Percentiles rank a stretch among this genome's conserved stretches.
Conservation (phyloP, 805 yeast genomes). For the Cyberlindnera sargentensis region DNA sequence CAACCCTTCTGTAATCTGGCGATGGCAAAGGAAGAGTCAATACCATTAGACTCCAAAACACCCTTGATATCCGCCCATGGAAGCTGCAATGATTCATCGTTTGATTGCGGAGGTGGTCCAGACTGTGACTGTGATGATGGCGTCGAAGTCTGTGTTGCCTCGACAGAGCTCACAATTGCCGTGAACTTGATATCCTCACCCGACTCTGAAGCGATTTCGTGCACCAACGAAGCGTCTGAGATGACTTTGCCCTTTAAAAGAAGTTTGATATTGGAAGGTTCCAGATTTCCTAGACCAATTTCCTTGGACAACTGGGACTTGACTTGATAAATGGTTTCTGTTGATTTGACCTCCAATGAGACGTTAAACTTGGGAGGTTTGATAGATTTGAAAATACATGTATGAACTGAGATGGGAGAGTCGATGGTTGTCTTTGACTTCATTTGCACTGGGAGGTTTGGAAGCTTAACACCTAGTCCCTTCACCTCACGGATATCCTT, state of each 20-base stretch:
- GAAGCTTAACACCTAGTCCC: conserved; percentile 26
- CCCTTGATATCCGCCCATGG: conserved; percentile 41
- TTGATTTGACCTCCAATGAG: conserved; percentile 18
- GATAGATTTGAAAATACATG: conserved; percentile 52
- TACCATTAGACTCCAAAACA: conserved; percentile 29
- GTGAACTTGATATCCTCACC: conserved; percentile 31
- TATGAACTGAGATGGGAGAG: not conserved
- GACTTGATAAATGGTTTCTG: conserved; percentile 28
- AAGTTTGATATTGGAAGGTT: conserved; percentile 38
- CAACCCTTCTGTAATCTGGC: conserved; percentile 34
- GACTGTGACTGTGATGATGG: not conserved
- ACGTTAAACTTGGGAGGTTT: conserved; percentile 62
- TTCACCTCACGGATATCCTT: conserved; percentile 9
- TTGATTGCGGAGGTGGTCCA: too few species aligned
- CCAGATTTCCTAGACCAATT: conserved; percentile 26
- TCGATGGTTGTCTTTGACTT: conserved; percentile 2
- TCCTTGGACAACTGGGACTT: conserved; percentile 23
- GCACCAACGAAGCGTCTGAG: conserved; percentile 40
- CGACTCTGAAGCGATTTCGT: conserved; percentile 21
- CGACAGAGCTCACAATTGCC: conserved; percentile 29
- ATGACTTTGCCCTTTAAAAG: conserved; percentile 57
- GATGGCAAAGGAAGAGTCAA: conserved; percentile 24
- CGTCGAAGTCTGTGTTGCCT: not conserved
- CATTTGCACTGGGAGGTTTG: conserved; percentile 37
- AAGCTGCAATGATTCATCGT: conserved; percentile 6